A percentile compares a stretch with the other conserved stretches of the same genome.
These are phyloP conservation scores for Neurospora sp. DNA, from an alignment of 495 filamentous ascomycete species.

Conservation along the genomic window DNA sequence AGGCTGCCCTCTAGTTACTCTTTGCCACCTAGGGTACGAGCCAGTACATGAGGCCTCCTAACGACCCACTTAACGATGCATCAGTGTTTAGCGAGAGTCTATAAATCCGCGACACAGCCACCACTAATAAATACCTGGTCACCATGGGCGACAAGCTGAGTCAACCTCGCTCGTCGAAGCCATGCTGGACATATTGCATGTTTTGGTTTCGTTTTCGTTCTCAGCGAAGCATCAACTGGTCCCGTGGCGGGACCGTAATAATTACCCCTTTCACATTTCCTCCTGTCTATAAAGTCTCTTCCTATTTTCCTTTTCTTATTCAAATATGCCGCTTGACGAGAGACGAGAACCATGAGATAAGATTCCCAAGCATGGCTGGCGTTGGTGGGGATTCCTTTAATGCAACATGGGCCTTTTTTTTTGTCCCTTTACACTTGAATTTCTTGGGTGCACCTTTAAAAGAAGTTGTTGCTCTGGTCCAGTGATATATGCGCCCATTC, in stretches of 20 bases:
- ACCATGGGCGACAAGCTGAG: conserved; percentile 1
- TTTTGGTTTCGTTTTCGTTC: neutral
- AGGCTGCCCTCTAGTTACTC: neutral
- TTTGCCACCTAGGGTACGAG: neutral
- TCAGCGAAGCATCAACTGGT: neutral
- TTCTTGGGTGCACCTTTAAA: neutral
- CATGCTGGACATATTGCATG: conserved; percentile 5
- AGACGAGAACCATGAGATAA: conserved; percentile 14
- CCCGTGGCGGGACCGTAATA: neutral
- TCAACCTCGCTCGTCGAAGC: neutral
- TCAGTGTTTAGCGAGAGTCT: neutral
- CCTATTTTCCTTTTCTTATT: neutral
- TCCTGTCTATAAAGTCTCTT: conserved; percentile 2
- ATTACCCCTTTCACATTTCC: neutral
- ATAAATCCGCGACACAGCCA: neutral
- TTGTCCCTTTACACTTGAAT: neutral
- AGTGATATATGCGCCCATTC: neutral
- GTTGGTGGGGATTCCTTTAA: conserved; percentile 3
- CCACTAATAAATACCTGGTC: neutral
- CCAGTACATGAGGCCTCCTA: neutral
- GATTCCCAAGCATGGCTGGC: conserved; percentile 12
- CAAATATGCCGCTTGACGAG: conserved; percentile 6
- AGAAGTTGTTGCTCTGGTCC: neutral
- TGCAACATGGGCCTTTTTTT: neutral
- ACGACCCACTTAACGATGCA: neutral